A percentile compares a stretch with the other conserved stretches of the same genome.
Evolutionary conservation across 352 stramenopile species (phyloP).

Genomic region (Phytopythium aichiense): DNA sequence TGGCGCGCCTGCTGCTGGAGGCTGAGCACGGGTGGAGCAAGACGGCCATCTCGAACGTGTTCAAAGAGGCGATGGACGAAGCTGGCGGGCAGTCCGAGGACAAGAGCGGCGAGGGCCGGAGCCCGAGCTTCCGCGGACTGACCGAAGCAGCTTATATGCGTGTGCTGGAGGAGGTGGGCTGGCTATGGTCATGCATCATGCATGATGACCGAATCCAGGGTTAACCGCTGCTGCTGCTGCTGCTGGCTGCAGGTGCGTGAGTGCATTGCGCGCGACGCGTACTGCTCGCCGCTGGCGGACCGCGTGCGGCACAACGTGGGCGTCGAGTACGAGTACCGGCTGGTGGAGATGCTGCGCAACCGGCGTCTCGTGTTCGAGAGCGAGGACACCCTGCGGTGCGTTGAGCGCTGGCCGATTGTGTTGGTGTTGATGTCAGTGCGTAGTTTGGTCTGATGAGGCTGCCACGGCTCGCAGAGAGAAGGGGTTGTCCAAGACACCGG

Average conservation of each 20-base stretch:
- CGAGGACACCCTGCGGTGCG: conserved; percentile 65
- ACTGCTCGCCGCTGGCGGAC: conserved; percentile 78
- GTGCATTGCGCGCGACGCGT: conserved; percentile 61
- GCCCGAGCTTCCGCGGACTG: conserved; percentile 18
- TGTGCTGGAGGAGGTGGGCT: conserved; percentile 22
- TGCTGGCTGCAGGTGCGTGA: conserved; percentile 36
- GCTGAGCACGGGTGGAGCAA: conserved; percentile 55
- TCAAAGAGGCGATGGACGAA: conserved; percentile 46
- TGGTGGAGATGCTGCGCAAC: conserved; percentile 69
- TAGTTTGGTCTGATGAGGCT: neutral
- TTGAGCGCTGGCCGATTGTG: neutral
- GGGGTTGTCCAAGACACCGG: conserved; percentile 83
- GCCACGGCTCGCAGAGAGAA: conserved; percentile 30
- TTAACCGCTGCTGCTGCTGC: too few species aligned
- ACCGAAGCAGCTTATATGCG: conserved; percentile 21
- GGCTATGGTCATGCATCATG: neutral
- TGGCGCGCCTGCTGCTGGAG: conserved; percentile 59
- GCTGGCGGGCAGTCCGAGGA: conserved; percentile 6
- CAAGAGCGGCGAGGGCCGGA: neutral
- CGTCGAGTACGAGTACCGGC: conserved; percentile 84
- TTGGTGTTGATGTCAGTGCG: neutral
- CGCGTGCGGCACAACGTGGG: conserved; percentile 73
- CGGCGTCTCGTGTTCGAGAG: conserved; percentile 76
- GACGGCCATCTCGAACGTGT: conserved; percentile 60
- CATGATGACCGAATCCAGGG: neutral